Conservation (phyloP, 2,329 filamentous ascomycete genomes). For the Nothophaeocryptopus gaeumannii region DNA sequence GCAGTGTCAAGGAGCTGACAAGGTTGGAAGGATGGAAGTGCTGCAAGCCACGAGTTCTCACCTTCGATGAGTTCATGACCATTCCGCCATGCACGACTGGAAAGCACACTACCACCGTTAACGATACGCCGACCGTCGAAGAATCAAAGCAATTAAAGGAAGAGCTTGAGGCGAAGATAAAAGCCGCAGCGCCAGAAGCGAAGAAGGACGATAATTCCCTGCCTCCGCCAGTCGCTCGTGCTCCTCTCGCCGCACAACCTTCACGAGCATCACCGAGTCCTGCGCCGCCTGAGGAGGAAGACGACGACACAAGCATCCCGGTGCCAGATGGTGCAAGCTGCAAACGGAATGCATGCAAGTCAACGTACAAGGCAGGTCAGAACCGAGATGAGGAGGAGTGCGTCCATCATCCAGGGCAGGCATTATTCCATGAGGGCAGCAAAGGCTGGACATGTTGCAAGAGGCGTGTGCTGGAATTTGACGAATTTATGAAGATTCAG, state of each 20-base stretch:
- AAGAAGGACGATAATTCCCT: constrained; percentile 24
- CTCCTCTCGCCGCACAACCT: constrained; percentile 26
- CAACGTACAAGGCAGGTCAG: constrained; percentile 60
- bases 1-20: background rate
- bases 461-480: constrained; percentile 89
- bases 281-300: constrained; percentile 70
- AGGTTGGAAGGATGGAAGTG: constrained; percentile 82
- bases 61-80: constrained; percentile 94
- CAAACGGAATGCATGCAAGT: constrained; percentile 71
- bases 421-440: constrained; percentile 96
- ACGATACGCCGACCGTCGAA: constrained; percentile 56
- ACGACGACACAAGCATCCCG: constrained; percentile 73
- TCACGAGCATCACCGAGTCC: constrained; percentile 46
- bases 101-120: constrained; percentile 85
- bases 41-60: constrained; percentile 94
- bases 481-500: constrained; percentile 94
- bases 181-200: constrained; percentile 14
- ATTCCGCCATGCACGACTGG: constrained; percentile 92
- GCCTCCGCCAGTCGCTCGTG: constrained; percentile 29
- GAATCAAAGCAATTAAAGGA: constrained; percentile 27
- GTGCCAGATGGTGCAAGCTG: constrained; percentile 74
- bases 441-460: constrained; percentile 99
- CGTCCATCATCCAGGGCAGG: constrained; percentile 81
- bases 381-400: constrained; percentile 71
- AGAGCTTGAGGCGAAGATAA: constrained; percentile 34